Conservation (phyloP, 306 rosid genomes). For the Cucumis cinereus region DNA sequence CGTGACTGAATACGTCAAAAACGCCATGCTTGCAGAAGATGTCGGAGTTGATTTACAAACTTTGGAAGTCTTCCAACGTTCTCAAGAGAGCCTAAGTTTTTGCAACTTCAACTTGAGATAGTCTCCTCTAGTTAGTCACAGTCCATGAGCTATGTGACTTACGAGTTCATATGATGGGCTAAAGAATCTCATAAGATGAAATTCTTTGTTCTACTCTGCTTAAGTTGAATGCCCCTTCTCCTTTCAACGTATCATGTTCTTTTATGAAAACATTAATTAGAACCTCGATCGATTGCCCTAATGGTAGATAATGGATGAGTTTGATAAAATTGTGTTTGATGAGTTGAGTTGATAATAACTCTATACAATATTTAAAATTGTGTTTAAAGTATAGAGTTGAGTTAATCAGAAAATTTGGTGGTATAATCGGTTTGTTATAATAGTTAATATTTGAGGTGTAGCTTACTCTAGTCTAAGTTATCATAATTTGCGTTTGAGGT, state of each 20-base stretch:
- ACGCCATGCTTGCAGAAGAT: constrained; percentile 43
- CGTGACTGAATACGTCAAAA: constrained; percentile 15
- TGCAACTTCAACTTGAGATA: constrained; percentile 65
- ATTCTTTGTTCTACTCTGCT: not conserved
- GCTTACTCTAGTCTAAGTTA: no score
- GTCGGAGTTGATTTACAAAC: constrained; percentile 31
- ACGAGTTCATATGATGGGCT: constrained; percentile 9
- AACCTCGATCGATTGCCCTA: no score
- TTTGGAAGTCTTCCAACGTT: constrained; percentile 36
- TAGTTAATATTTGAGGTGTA: no score
- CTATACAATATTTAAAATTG: no score
- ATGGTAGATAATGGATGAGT: no score
- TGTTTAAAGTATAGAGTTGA: no score
- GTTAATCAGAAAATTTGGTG: no score
- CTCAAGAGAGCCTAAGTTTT: constrained; percentile 30
- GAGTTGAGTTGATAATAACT: no score
- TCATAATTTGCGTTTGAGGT: no score
- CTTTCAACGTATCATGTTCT: not conserved
- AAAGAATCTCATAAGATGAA: not conserved
- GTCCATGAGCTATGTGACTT: constrained; percentile 61
- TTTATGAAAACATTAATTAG: no score
- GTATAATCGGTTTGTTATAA: no score
- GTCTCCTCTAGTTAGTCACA: constrained; percentile 30
- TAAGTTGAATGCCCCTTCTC: not conserved
- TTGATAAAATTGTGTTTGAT: no score